These are phyloP conservation scores for Magnolia sinica DNA, from an alignment of 164 flowering plant species.

Conservation along the genomic window DNA sequence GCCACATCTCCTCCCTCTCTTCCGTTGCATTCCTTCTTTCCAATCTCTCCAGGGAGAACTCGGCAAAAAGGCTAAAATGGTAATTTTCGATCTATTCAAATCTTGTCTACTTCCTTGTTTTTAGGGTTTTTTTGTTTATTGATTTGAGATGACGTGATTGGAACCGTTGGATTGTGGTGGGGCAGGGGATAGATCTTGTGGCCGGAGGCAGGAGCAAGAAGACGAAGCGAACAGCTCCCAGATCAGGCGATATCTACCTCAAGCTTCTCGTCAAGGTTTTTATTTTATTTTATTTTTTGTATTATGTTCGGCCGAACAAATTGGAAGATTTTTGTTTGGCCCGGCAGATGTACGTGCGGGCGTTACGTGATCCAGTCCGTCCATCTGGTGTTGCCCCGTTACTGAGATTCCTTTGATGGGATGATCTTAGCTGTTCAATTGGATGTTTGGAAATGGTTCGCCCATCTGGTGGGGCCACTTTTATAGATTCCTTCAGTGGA, in stretches of 20 bases:
- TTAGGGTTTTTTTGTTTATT: not conserved
- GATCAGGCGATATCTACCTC: constrained; percentile 20
- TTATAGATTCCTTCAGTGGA: too few species aligned
- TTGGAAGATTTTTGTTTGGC: too few species aligned
- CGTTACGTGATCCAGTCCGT: not conserved
- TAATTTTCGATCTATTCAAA: too few species aligned
- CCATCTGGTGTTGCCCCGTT: too few species aligned
- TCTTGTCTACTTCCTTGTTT: not conserved
- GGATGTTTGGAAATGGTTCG: too few species aligned
- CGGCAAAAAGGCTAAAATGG: not conserved
- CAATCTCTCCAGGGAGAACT: not conserved
- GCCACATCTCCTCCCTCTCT: not conserved
- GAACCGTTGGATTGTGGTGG: not conserved
- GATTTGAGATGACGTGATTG: too few species aligned
- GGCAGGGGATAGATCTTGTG: constrained; percentile 29
- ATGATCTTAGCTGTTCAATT: too few species aligned
- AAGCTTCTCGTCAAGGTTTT: constrained; percentile 21
- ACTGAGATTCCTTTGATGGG: too few species aligned
- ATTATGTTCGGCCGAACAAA: too few species aligned
- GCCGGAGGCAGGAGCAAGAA: constrained; percentile 33
- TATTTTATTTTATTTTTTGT: not conserved
- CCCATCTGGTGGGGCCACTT: too few species aligned
- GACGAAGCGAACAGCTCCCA: constrained; percentile 23
- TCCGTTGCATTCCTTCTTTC: not conserved
- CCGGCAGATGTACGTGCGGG: too few species aligned